Evolutionary conservation across 148 eudicot genomes (phyloP).

Genomic region (Vaccinium vitisidaea): DNA sequence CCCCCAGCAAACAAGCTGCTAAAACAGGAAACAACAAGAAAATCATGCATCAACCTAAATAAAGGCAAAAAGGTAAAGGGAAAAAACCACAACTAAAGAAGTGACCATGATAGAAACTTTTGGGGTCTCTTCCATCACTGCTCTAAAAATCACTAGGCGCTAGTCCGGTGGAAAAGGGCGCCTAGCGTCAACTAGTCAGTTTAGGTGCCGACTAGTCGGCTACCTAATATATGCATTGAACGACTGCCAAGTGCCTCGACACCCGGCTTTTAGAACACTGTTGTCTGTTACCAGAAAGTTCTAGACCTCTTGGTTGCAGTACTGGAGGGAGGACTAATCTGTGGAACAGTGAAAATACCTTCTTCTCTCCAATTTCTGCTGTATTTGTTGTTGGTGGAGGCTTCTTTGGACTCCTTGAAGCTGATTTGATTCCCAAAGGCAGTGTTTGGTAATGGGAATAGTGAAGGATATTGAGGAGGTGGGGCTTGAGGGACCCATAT

Average conservation of each 20-base stretch:
- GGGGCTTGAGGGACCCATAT: slow-evolving; percentile 75
- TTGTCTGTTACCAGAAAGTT: slow-evolving; percentile 34
- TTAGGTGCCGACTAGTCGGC: no score
- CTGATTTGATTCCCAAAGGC: slow-evolving; percentile 26
- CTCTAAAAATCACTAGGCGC: no score
- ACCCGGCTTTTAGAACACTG: no score
- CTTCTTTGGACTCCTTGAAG: slow-evolving; percentile 24
- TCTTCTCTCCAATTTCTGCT: slow-evolving; percentile 47
- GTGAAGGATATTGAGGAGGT: slow-evolving; percentile 8
- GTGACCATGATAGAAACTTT: background rate
- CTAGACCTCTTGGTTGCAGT: slow-evolving; percentile 45
- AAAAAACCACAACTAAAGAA: background rate
- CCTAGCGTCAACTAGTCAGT: no score
- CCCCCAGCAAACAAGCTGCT: background rate
- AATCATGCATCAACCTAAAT: background rate
- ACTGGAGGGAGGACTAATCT: slow-evolving; percentile 39
- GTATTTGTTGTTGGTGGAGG: slow-evolving; percentile 25
- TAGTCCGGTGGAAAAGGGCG: no score
- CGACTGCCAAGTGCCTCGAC: no score
- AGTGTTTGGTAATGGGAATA: slow-evolving; percentile 18
- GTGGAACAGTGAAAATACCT: slow-evolving; percentile 60
- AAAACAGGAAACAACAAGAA: background rate
- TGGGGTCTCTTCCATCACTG: background rate
- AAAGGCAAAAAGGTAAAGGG: background rate
- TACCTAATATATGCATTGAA: no score